phyloP scores from a whole-genome alignment of 371 early-diverging fungal genomes.

The Lichtheimia hyalospora region DNA sequence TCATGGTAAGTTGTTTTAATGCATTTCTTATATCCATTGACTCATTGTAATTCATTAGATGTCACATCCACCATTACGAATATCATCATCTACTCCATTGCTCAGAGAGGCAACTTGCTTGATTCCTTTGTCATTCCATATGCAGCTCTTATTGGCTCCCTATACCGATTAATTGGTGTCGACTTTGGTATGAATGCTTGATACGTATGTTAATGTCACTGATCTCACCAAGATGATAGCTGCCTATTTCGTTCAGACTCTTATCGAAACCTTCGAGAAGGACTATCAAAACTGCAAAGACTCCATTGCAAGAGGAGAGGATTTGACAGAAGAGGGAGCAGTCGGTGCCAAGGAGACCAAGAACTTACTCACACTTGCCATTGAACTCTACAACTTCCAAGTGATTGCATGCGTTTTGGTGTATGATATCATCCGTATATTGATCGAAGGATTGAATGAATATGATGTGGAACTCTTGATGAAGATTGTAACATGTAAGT shows the following conservation, averaged over 20 bases:
- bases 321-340: constrained; percentile 44
- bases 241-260: constrained; percentile 84
- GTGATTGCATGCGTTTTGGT: constrained; percentile 83
- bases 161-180: constrained; percentile 81
- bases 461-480: constrained; percentile 87
- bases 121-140: constrained; percentile 90
- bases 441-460: constrained; percentile 72
- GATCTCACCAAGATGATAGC: constrained; percentile 33
- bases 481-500: constrained; percentile 73
- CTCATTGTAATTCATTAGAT: constrained; percentile 40
- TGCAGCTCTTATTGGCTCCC: constrained; percentile 81
- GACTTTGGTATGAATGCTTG: constrained; percentile 67
- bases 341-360: constrained; percentile 66
- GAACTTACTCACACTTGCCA: constrained; percentile 79
- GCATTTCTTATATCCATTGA: neutral
- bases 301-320: constrained; percentile 29
- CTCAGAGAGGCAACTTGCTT: constrained; percentile 78
- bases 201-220: neutral
- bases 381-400: constrained; percentile 90
- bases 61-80: constrained; percentile 85
- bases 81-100: constrained; percentile 72
- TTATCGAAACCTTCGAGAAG: constrained; percentile 76
- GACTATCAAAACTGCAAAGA: constrained; percentile 39
- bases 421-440: constrained; percentile 80
- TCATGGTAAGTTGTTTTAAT: constrained; percentile 54